These are phyloP conservation scores for Dictyostelium brefeldianum DNA, from an alignment of 78 protist genomes.

Conservation along the genomic window DNA sequence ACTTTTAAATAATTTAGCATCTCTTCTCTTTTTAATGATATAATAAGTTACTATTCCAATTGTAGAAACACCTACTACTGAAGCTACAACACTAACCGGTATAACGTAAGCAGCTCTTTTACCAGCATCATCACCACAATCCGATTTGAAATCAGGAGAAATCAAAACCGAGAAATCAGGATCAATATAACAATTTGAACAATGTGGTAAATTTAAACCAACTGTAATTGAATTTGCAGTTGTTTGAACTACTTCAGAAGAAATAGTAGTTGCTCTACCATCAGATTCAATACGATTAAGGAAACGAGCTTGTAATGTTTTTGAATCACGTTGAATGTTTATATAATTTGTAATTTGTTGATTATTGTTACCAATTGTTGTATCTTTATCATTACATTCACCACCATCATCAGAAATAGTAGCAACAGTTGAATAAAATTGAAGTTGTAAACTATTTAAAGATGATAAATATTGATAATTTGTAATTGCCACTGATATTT, in stretches of 20 bases:
- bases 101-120: background rate
- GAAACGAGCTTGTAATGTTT: constrained; percentile 32
- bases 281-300: constrained; percentile 18
- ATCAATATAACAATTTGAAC: constrained; percentile 6
- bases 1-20: background rate
- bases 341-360: background rate
- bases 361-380: background rate
- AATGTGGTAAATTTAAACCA: constrained; percentile 43
- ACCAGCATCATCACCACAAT: background rate
- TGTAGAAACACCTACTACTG: background rate
- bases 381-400: background rate
- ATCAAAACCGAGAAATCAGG: constrained; percentile 54
- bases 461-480: background rate
- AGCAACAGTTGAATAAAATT: background rate
- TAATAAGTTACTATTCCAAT: background rate
- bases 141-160: background rate
- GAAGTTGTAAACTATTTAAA: constrained; percentile 1
- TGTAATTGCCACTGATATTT: background rate
- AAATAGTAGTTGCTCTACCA: background rate
- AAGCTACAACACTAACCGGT: background rate
- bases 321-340: constrained; percentile 32
- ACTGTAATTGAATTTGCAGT: background rate
- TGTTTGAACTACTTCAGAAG: background rate
- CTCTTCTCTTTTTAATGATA: constrained; percentile 1
- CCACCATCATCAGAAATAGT: background rate